Base-by-base conservation (phyloP, 2,329 filamentous ascomycete genomes). In the Claviceps monticola region DNA sequence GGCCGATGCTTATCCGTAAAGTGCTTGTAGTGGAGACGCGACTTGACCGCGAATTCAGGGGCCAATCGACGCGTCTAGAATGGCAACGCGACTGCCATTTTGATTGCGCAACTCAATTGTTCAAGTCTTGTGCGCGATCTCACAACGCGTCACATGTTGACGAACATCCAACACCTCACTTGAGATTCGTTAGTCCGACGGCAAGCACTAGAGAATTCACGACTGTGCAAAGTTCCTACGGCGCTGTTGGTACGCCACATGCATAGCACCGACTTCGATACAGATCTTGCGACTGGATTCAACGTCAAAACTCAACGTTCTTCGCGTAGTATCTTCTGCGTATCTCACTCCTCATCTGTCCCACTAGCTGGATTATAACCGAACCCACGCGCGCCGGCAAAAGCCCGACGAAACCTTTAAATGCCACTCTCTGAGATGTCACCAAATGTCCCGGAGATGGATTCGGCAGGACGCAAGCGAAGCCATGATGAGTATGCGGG, bases 341-440 rank as follows among this genome's bases (percentile, higher is more conserved):
- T 46, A 13, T 19, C 11, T 16, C n/a, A 26, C 11, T n/a, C 1
- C 29, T 36, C 23, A 9, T 36, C 8, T 17, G 29, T 17, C 16
- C 2, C n/a, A 11, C 36, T 11, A 2, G 1, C 17, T 21, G 29
- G 5, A 7, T 11, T 13, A 37, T 6, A 46, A 21, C 9, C 29
- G 8, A 46, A 2, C 3, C 3, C 2, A 13, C 46, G 7, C 7
- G 8, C 16, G 47, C 21, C 16, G 26, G n/a, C 21, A 19, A 21
- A 9, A 8, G 17, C 11, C 14, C 8, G 17, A 44, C 13, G 3
- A 14, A 21, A 19, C 1, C 4, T 21, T 26, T 43, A 29, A 54
- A 78, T 77, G 74, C 70, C 75, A 60, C 64, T 78, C 26, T 63
- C 69, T 45, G 65, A 69, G 50, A 66, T 75, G 60, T 72, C 74